Percentiles rank a stretch among this genome's conserved stretches.
phyloP scores from a whole-genome alignment of 257 asterid genomes.

The Lantana camara region DNA sequence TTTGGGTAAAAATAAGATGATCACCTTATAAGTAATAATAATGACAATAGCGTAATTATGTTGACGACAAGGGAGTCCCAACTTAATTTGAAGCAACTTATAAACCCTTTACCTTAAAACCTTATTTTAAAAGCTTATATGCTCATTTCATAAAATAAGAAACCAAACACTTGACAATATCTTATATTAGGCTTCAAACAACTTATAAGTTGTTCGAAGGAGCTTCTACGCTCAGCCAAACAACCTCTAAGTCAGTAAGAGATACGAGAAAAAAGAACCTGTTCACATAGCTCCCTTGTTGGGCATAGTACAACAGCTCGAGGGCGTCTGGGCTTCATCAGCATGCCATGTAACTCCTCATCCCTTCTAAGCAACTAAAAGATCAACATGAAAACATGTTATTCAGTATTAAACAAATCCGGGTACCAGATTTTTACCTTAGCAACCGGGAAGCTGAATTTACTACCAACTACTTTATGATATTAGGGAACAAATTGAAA shows the following conservation, averaged over 20 bases:
- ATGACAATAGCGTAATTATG: no score
- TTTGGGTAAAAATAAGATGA: no score
- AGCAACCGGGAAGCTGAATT: not conserved
- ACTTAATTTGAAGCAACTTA: no score
- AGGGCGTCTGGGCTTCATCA: constrained; percentile 96
- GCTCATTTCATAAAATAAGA: no score
- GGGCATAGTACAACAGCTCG: constrained; percentile 95
- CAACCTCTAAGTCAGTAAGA: not conserved
- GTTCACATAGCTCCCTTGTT: constrained; percentile 99
- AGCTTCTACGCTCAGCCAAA: no score
- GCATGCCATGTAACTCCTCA: constrained; percentile 76
- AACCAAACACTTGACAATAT: no score
- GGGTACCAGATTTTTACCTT: not conserved
- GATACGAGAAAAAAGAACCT: constrained; percentile 46
- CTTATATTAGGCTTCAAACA: no score
- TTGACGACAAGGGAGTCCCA: no score
- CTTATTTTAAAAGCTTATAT: no score
- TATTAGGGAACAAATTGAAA: not conserved
- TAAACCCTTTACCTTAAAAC: no score
- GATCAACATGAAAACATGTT: constrained; percentile 18
- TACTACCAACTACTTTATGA: not conserved
- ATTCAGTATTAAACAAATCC: constrained; percentile 16
- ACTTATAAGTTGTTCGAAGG: no score
- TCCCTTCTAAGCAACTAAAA: constrained; percentile 80
- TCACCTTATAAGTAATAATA: no score